Percentiles rank a stretch among this genome's conserved stretches.
Evolutionary conservation across 345 rosid genomes (phyloP).

Genomic region (Gossypium sturtianum): DNA sequence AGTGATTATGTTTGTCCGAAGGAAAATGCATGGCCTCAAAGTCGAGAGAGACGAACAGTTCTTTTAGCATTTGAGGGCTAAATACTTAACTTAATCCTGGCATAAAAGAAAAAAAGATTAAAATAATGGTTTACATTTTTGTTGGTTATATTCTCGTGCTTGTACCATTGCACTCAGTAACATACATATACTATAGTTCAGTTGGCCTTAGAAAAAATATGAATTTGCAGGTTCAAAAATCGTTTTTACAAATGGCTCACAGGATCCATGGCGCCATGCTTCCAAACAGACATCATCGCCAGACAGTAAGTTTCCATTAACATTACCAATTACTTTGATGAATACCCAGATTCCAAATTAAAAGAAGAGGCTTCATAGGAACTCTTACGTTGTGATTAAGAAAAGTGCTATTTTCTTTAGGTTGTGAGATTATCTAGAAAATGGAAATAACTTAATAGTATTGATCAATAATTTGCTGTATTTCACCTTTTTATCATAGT

Average conservation of each 20-base stretch:
- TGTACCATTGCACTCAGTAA: neutral
- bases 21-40: neutral
- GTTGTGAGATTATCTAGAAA: neutral
- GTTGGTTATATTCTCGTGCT: neutral
- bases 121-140: neutral
- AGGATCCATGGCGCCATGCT: slow-evolving; percentile 98
- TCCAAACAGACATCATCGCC: slow-evolving; percentile 67
- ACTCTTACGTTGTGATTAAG: neutral
- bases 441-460: neutral
- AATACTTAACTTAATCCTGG: neutral
- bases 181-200: neutral
- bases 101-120: neutral
- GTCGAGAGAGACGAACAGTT: neutral
- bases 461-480: neutral
- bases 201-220: neutral
- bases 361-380: neutral
- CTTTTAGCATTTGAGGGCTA: neutral
- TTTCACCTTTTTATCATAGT: neutral
- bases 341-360: neutral
- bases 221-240: slow-evolving; percentile 68
- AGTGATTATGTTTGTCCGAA: neutral
- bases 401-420: neutral
- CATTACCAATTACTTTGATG: slow-evolving; percentile 1
- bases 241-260: slow-evolving; percentile 76
- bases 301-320: slow-evolving; percentile 44